Conservation (phyloP, 192 early-diverging fungal genomes). For the Dispira parvispora region DNA sequence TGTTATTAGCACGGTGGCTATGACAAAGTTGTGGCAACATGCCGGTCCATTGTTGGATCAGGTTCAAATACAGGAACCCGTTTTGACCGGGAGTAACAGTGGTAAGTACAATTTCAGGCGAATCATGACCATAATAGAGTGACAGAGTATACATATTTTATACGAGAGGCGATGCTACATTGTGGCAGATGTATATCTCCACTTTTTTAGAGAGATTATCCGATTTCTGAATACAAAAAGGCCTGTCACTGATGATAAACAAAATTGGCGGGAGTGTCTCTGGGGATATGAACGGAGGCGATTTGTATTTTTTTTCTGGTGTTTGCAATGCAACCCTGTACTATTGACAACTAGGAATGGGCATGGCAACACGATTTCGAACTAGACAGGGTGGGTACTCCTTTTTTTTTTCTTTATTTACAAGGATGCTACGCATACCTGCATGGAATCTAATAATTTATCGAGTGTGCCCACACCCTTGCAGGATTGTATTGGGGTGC, state of each 20-base stretch:
- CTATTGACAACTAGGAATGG: conserved; percentile 10
- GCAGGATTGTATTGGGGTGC: background rate
- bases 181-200: background rate
- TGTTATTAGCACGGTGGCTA: background rate
- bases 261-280: background rate
- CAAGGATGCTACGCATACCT: conserved; percentile 21
- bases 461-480: background rate
- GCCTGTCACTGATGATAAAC: background rate
- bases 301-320: background rate
- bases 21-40: background rate
- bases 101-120: conserved; percentile 6
- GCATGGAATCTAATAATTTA: too few species aligned
- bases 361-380: conserved; percentile 39
- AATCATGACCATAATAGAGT: conserved; percentile 17
- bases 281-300: background rate
- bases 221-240: background rate
- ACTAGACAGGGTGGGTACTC: background rate
- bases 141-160: conserved; percentile 5
- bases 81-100: background rate
- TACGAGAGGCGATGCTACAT: background rate
- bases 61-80: background rate
- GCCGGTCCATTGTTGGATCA: background rate
- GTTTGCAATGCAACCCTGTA: background rate
- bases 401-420: background rate
- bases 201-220: background rate